phyloP scores from a whole-genome alignment of 495 filamentous ascomycete genomes.

The Aspergillus ellipticus region DNA sequence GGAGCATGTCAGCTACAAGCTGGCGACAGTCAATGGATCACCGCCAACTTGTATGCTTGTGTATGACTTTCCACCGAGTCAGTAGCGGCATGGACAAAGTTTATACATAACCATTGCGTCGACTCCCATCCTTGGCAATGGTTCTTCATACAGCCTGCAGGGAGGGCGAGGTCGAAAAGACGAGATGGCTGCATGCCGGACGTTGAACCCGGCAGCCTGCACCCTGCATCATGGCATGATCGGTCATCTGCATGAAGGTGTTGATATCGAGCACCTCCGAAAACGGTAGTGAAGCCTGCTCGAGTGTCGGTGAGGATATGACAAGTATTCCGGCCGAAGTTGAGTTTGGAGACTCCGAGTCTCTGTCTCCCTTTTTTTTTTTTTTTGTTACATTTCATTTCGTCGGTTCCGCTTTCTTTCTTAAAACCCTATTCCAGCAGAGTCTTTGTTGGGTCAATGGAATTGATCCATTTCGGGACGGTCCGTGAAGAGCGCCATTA shows the following conservation, averaged over 20 bases:
- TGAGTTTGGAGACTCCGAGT: no score
- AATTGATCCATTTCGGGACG: background rate
- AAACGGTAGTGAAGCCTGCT: background rate
- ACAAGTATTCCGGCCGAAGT: conserved; percentile 1
- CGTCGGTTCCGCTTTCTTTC: background rate
- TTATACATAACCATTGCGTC: background rate
- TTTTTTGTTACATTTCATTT: background rate
- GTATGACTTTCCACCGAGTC: background rate
- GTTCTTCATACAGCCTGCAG: background rate
- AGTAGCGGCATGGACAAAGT: background rate
- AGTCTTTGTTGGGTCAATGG: background rate
- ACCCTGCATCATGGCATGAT: conserved; percentile 4
- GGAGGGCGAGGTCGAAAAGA: background rate
- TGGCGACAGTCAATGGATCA: background rate
- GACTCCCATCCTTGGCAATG: background rate
- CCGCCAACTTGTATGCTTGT: background rate
- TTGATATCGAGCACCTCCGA: background rate
- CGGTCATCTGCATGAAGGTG: conserved; percentile 9
- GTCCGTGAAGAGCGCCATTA: background rate
- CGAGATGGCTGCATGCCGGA: conserved; percentile 1
- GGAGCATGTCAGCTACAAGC: background rate
- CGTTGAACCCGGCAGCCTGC: background rate
- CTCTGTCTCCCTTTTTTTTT: background rate
- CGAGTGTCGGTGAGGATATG: conserved; percentile 16
- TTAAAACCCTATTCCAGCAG: background rate